Conservation (phyloP, 2,329 filamentous ascomycete genomes). For the Ceratocystis lukuohia region DNA sequence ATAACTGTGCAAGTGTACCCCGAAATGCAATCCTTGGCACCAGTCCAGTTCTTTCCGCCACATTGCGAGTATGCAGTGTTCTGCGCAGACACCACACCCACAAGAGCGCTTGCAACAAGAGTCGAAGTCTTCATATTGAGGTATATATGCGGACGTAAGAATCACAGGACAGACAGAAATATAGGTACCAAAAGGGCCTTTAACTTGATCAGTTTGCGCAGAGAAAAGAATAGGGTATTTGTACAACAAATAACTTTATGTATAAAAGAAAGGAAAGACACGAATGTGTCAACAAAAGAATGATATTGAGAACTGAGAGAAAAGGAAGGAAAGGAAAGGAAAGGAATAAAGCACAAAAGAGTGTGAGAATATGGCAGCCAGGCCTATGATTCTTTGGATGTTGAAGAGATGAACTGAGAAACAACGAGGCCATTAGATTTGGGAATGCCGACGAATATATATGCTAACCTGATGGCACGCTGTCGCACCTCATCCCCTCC, state of each 20-base stretch:
- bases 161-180: neutral
- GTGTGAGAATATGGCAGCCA: conserved; percentile 4
- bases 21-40: neutral
- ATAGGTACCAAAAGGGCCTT: neutral
- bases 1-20: conserved; percentile 1
- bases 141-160: neutral
- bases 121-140: conserved; percentile 6
- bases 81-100: conserved; percentile 7
- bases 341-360: neutral
- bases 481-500: neutral
- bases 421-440: neutral
- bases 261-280: neutral
- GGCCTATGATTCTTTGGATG: conserved; percentile 1
- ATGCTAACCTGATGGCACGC: neutral
- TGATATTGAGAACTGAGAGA: neutral
- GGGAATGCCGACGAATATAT: neutral
- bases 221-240: neutral
- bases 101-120: neutral
- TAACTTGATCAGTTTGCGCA: neutral
- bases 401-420: neutral
- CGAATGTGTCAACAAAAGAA: neutral
- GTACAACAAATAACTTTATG: neutral
- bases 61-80: conserved; percentile 4
- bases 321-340: neutral
- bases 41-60: conserved; percentile 1